A percentile compares a stretch with the other conserved stretches of the same genome.
These are phyloP conservation scores for Ceratocystis ficicola DNA, from an alignment of 2,329 filamentous ascomycete species.

Conservation along the genomic window DNA sequence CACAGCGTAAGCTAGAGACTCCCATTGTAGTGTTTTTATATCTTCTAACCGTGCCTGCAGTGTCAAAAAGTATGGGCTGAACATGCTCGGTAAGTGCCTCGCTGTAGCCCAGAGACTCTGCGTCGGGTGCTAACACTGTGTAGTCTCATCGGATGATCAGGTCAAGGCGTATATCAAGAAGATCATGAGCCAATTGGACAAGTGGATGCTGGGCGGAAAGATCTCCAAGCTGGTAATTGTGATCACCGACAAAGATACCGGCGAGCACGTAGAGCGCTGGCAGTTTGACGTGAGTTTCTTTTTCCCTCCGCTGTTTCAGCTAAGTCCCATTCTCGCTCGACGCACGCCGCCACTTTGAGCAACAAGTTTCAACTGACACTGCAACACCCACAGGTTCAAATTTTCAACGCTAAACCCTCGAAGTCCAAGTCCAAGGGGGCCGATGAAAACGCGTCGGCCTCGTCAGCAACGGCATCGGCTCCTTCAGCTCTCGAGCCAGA, in stretches of 20 bases:
- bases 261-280: slow-evolving; percentile 92
- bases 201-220: slow-evolving; percentile 95
- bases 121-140: slow-evolving; percentile 11
- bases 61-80: slow-evolving; percentile 98
- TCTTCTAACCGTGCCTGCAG: slow-evolving; percentile 23
- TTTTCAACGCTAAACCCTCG: slow-evolving; percentile 31
- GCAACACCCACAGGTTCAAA: slow-evolving; percentile 29
- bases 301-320: background rate
- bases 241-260: slow-evolving; percentile 92
- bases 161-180: slow-evolving; percentile 99
- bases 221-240: slow-evolving; percentile 96
- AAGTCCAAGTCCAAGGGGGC: slow-evolving; percentile 40
- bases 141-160: slow-evolving; percentile 89
- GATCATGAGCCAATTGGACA: slow-evolving; percentile 95
- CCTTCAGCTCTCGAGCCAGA: slow-evolving; percentile 36
- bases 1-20: slow-evolving; percentile 52
- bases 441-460: slow-evolving; percentile 49
- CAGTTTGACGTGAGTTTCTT: slow-evolving; percentile 68
- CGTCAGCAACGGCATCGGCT: slow-evolving; percentile 18
- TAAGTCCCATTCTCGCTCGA: background rate
- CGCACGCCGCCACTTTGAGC: background rate
- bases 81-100: slow-evolving; percentile 64
- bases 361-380: background rate
- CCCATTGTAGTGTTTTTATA: background rate
- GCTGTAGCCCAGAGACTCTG: background rate